Evolutionary conservation across 768 basidiomycete genomes (phyloP), one percentile per base, ranked within the genome.

Genomic region (Krasilnikovozyma curviuscula): DNA sequence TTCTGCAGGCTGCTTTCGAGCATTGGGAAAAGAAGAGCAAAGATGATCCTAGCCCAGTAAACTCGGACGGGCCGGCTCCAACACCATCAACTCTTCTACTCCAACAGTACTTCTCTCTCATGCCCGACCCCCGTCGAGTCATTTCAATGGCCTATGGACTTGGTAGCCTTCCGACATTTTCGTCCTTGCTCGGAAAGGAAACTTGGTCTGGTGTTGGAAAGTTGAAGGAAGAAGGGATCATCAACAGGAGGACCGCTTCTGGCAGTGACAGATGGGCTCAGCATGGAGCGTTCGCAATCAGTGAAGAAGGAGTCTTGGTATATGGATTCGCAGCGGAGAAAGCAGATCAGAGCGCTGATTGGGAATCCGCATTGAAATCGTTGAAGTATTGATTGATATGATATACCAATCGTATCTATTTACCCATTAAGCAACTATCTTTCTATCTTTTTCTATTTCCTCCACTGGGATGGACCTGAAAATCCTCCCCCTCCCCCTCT

Each of bases 201-300:
- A 46, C 43, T 31, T 51, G 34, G 19, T 24, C 34, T 0, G 39
- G 33, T 10, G 25, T 46, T 25, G 6, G n/a, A 5, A 35, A n/a
- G 13, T 41, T 52, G 10, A 52, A 52, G 44, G 25, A n/a, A 7
- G 2, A 12, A 13, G 45, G 45, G 28, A 47, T 52, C 33, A 41
- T 31, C 31, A 52, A 52, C 13, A 31, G 50, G 28, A 18, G 29
- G 33, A 52, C 50, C 32, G 50, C 35, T 2, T 21, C 40, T 7
- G 50, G 50, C 9, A 43, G 40, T 19, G 50, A 52, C 21, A 30
- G 50, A 6, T 52, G 45, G 50, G 45, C 46, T 23, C 32, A 23
- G 3, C 50, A 52, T 27, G 50, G 50, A 4, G 50, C 33, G 7
- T 33, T 10, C 7, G 45, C 33, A 18, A 24, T 52, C 5, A 46